Percentiles rank a stretch among this genome's conserved stretches.
Conservation (phyloP, 768 basidiomycete species). For the Lyophyllum shimeji region DNA sequence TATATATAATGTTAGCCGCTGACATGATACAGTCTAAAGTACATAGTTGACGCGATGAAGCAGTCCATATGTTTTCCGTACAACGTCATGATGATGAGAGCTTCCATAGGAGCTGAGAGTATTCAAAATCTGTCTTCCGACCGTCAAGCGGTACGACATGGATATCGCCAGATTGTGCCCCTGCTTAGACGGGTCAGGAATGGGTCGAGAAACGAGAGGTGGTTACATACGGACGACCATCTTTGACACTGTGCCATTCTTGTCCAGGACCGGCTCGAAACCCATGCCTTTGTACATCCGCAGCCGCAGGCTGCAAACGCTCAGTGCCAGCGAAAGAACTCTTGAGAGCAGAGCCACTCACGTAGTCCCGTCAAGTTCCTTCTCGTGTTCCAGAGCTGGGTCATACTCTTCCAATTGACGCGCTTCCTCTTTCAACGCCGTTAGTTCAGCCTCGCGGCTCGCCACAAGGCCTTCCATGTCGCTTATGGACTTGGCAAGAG, state of each 20-base stretch:
- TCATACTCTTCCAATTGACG: constrained; percentile 64
- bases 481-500: constrained; percentile 72
- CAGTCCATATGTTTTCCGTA: neutral
- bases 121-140: constrained; percentile 33
- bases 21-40: neutral
- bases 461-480: constrained; percentile 66
- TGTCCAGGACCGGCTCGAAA: constrained; percentile 63
- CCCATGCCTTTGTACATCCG: constrained; percentile 71
- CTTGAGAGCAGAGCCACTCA: constrained; percentile 33
- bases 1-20: neutral
- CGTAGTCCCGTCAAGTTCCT: constrained; percentile 67
- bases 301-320: constrained; percentile 53
- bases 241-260: constrained; percentile 48
- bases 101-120: constrained; percentile 43
- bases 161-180: constrained; percentile 45
- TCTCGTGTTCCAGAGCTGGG: constrained; percentile 69
- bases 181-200: constrained; percentile 28
- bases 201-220: neutral
- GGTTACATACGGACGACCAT: constrained; percentile 66
- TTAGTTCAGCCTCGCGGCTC: constrained; percentile 69
- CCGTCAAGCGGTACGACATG: constrained; percentile 38
- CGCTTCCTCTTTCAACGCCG: constrained; percentile 64
- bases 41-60: neutral
- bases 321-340: neutral
- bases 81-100: constrained; percentile 38